Percentiles rank a stretch among this genome's conserved stretches.
Evolutionary conservation across 208 protist species (phyloP).

Genomic region (Leishmania arabica): DNA sequence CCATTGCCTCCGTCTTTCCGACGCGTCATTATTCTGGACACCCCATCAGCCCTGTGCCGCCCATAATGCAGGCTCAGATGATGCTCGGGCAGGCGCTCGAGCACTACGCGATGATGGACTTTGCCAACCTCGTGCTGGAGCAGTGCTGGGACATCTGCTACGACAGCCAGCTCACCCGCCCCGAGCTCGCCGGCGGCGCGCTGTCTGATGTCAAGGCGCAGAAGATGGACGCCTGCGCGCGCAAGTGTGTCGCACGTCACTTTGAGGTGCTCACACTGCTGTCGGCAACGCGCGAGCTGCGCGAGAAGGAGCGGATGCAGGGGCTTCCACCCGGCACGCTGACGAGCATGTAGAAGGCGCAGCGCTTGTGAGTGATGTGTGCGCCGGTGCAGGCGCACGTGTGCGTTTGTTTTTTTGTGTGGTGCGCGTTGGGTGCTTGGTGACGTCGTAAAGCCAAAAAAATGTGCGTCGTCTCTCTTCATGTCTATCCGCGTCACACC

Average conservation of each 20-base stretch:
- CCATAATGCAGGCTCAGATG: conserved; percentile 82
- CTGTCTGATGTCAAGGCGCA: conserved; percentile 56
- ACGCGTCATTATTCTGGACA: not conserved
- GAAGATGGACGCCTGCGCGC: conserved; percentile 83
- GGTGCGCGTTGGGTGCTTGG: not conserved
- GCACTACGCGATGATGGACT: conserved; percentile 76
- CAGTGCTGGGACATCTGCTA: conserved; percentile 92
- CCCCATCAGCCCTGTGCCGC: not conserved
- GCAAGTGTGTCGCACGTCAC: conserved; percentile 86
- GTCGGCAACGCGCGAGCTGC: conserved; percentile 51
- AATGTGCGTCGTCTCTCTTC: no score
- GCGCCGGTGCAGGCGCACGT: not conserved
- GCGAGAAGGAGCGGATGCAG: conserved; percentile 43
- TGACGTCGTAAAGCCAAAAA: not conserved
- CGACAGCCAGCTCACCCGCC: conserved; percentile 66
- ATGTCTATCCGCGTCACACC: not conserved
- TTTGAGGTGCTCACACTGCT: conserved; percentile 90
- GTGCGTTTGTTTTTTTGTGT: no score
- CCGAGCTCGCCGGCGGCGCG: conserved; percentile 52
- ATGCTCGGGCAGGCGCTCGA: conserved; percentile 67
- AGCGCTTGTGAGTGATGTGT: not conserved
- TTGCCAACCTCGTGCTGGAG: conserved; percentile 61
- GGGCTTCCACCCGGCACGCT: conserved; percentile 32
- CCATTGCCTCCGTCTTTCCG: not conserved
- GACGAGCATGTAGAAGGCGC: not conserved